phyloP scores from a whole-genome alignment of 2,329 filamentous ascomycete species.

The Madurella fahalii region DNA sequence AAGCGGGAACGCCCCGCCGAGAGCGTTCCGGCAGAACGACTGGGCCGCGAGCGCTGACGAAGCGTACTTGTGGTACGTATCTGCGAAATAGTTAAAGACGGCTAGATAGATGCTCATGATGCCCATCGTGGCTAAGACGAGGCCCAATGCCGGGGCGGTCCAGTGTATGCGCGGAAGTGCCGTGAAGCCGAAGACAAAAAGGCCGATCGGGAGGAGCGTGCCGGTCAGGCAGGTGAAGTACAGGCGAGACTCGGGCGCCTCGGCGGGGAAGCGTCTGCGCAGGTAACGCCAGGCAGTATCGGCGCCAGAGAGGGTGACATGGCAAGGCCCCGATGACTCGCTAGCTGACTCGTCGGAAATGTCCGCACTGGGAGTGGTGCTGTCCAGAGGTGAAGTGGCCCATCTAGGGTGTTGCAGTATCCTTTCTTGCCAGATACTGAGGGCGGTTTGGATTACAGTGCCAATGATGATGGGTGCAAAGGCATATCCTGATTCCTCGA shows the following conservation, averaged over 20 bases:
- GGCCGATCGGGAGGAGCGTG: constrained; percentile 69
- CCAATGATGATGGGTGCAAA: constrained; percentile 71
- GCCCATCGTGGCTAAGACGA: constrained; percentile 74
- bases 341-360: constrained; percentile 24
- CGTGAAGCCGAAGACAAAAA: constrained; percentile 79
- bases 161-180: constrained; percentile 60
- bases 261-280: constrained; percentile 43
- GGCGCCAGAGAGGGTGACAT: constrained; percentile 11
- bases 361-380: background rate
- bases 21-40: constrained; percentile 77
- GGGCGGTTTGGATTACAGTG: constrained; percentile 58
- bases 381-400: constrained; percentile 13
- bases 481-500: constrained; percentile 64
- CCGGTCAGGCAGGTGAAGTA: constrained; percentile 80
- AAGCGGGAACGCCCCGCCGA: constrained; percentile 77
- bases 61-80: constrained; percentile 80
- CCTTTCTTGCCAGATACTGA: constrained; percentile 71
- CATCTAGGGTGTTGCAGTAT: constrained; percentile 48
- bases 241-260: constrained; percentile 69
- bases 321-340: no score
- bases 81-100: constrained; percentile 89
- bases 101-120: constrained; percentile 85
- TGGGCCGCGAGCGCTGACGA: constrained; percentile 83
- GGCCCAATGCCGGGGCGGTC: constrained; percentile 66
- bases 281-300: constrained; percentile 44